Evolutionary conservation across 2,329 filamentous ascomycete species (phyloP), one percentile per base, ranked within the genome.

Genomic region (Polytolypa hystricis): DNA sequence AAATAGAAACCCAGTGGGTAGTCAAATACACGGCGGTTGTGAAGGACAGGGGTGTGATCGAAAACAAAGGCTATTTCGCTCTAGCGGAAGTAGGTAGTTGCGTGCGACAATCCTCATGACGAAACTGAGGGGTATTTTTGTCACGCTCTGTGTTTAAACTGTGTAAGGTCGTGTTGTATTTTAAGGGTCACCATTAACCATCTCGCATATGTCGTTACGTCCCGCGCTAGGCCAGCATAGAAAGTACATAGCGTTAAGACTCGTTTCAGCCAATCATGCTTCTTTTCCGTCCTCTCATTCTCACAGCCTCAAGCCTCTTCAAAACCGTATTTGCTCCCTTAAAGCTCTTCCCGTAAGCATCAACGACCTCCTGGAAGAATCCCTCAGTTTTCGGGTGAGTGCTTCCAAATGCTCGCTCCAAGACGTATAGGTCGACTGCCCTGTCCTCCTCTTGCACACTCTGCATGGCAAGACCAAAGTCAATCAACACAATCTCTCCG

Each of bases 11-110:
- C 18, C 79, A 89, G 56, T 98, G 91, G 89, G 91, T 96, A 18
- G 81, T 89, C 47, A 93, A 96, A 57, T 98, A 98, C 57, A 95
- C 89, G 25, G 91, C 91, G 1, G 89, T 96, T 40, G 84, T 96
- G 27, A 82, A 83, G 58, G 82, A 96, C 56, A 72, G 91, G 37
- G 91, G 91, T 10, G 91, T 98, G 6, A 89, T 98, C 46, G 91
- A 98, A 68, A 94, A 91, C 56, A 98, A 96, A 67, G 91, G 91
- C 5, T 96, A 95, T 61, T 95, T 95, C 66, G 89, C 89, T 1
- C 77, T 79, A 14, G 89, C 87, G 3, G 79, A 85, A 54, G 60
- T 91, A 46, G 65, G 66, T 31, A 65, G 67, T 38, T 65, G 61
- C 46, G 56, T 64, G 35, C 48, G 52, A 33, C 45, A 48, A 17